Evolutionary conservation across 495 filamentous ascomycete genomes (phyloP).

Genomic region (Podospora didyma): DNA sequence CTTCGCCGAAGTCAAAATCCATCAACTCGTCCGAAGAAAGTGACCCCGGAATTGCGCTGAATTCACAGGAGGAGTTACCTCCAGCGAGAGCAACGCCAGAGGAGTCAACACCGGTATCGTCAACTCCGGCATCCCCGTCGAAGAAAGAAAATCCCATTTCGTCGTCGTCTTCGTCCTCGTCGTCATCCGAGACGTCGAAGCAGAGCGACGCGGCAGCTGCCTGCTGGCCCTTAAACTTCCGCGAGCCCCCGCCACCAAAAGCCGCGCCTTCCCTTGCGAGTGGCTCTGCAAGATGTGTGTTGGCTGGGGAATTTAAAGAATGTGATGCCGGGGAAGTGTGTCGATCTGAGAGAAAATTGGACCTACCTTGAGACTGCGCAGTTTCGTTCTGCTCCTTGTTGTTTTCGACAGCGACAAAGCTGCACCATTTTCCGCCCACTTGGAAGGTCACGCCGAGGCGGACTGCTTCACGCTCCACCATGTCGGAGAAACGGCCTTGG

Average conservation of each 20-base stretch:
- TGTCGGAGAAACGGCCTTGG: slow-evolving; percentile 43
- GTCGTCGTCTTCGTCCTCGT: slow-evolving; percentile 10
- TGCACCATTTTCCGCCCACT: slow-evolving; percentile 63
- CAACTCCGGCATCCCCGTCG: neutral
- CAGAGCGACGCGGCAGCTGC: neutral
- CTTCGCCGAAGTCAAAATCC: neutral
- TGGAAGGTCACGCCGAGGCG: slow-evolving; percentile 60
- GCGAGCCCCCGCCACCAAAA: neutral
- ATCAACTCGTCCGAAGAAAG: neutral
- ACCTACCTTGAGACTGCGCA: neutral
- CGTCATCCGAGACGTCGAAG: neutral
- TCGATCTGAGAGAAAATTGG: neutral
- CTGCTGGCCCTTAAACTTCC: neutral
- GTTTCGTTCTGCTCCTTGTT: slow-evolving; percentile 19
- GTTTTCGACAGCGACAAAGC: slow-evolving; percentile 62
- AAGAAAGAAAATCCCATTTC: neutral
- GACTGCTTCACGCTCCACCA: slow-evolving; percentile 60
- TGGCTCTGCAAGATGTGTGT: neutral
- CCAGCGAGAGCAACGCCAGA: too few species aligned
- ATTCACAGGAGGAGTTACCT: neutral
- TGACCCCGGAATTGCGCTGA: neutral
- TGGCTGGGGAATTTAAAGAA: neutral
- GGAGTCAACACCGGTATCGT: neutral
- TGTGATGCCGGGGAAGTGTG: neutral
- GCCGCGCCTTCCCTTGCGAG: neutral